A percentile compares a stretch with the other conserved stretches of the same genome.
These are phyloP conservation scores for Rubus parviflorus DNA, from an alignment of 306 rosid genomes.

Conservation along the genomic window DNA sequence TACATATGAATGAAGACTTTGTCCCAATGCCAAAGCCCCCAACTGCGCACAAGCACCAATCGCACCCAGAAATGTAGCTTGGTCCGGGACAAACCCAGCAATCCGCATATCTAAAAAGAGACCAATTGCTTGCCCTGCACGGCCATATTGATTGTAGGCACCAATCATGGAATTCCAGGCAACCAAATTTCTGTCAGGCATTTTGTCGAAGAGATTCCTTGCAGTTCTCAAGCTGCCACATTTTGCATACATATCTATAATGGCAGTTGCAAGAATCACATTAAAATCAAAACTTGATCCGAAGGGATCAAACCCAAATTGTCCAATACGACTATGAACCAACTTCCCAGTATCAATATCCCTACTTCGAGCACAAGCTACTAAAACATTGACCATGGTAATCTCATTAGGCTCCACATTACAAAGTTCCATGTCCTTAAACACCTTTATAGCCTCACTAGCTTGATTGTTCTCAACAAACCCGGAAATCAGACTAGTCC, in stretches of 20 bases:
- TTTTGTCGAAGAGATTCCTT: constrained; percentile 53
- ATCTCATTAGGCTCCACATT: constrained; percentile 68
- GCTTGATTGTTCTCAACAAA: constrained; percentile 36
- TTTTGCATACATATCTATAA: constrained; percentile 75
- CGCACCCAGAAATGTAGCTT: constrained; percentile 52
- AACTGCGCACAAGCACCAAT: constrained; percentile 51
- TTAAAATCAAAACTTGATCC: constrained; percentile 25
- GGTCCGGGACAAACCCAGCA: constrained; percentile 47
- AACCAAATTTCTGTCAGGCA: constrained; percentile 60
- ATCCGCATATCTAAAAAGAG: constrained; percentile 47
- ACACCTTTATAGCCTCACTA: constrained; percentile 47
- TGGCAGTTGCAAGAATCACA: constrained; percentile 65
- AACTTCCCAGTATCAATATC: constrained; percentile 57
- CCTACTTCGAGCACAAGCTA: constrained; percentile 66
- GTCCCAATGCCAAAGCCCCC: constrained; percentile 58
- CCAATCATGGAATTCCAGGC: constrained; percentile 66
- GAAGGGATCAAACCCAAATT: constrained; percentile 67
- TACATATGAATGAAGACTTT: constrained; percentile 53
- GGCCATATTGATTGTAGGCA: constrained; percentile 60
- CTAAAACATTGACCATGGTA: constrained; percentile 64
- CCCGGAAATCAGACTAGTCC: constrained; percentile 76
- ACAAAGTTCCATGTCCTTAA: constrained; percentile 46
- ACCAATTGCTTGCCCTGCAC: constrained; percentile 41
- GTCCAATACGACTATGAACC: constrained; percentile 45
- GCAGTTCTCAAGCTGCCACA: constrained; percentile 67